Evolutionary conservation across 2,329 filamentous ascomycete genomes (phyloP).

Genomic region (Xylariaceae sp.): DNA sequence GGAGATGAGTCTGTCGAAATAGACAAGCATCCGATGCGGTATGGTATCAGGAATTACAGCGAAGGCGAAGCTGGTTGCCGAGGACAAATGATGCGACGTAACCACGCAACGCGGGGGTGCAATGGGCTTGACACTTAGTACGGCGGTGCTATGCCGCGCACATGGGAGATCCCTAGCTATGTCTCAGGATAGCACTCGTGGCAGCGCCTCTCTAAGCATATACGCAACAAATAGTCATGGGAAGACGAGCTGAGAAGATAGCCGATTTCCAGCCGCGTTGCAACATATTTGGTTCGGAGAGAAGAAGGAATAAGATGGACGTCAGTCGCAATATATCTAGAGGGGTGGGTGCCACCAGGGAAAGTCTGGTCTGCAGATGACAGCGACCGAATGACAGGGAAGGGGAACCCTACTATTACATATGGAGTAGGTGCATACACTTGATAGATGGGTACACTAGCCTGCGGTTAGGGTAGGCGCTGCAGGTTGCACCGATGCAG

Average conservation of each 20-base stretch:
- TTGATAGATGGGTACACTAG: background rate
- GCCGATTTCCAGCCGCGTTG: background rate
- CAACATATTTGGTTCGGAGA: background rate
- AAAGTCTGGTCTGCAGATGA: slow-evolving; percentile 18
- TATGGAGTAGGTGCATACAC: background rate
- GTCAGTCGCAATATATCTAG: slow-evolving; percentile 23
- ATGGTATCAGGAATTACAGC: background rate
- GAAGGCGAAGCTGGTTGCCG: background rate
- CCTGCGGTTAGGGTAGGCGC: background rate
- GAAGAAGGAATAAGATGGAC: slow-evolving; percentile 20
- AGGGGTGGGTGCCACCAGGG: slow-evolving; percentile 19
- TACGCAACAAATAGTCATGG: slow-evolving; percentile 1
- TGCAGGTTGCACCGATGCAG: background rate
- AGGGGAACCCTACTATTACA: background rate
- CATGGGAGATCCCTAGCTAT: background rate
- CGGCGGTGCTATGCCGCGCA: background rate
- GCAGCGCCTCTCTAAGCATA: slow-evolving; percentile 1
- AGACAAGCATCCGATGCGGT: background rate
- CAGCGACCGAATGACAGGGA: slow-evolving; percentile 14
- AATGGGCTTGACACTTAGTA: slow-evolving; percentile 1
- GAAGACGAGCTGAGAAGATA: slow-evolving; percentile 1
- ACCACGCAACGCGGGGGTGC: slow-evolving; percentile 9
- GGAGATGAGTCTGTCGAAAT: background rate
- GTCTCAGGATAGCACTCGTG: background rate
- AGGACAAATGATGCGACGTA: slow-evolving; percentile 9